Evolutionary conservation across 2,329 filamentous ascomycete genomes (phyloP), one percentile per base, ranked within the genome.

Genomic region (Trichophyton mentagrophytes): DNA sequence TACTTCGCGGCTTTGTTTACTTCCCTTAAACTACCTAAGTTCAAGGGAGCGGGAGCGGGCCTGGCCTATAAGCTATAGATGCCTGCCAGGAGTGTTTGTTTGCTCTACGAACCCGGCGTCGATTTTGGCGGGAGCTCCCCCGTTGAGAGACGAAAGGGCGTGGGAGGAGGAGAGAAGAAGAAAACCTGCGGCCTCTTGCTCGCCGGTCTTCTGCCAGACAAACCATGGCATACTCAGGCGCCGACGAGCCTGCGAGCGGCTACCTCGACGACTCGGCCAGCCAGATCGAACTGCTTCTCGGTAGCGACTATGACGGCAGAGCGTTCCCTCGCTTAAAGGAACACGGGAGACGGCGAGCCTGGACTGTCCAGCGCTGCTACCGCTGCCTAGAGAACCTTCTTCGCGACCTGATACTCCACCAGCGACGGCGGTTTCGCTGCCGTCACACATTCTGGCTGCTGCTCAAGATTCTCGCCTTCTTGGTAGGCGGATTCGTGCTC

Each of bases 401-500:
- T 25, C 20, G 20, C 20, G 46, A 27, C 22, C 46, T 51, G 46
- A 27, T 51, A 51, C 22, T 27, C 20, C 46, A 51, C 46, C 46
- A 51, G 46, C 22, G 20, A 51, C 11, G 46, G 20, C 46, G 46
- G 46, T 51, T 27, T 20, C 17, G 22, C 20, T 25, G 13, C 17
- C 20, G 46, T 51, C 46, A 27, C 46, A 44, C 40, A 8, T 5
- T 51, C 11, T 51, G 46, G 46, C 46, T 20, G 46, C 3, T 20
- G 40, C n/a, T 44, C 40, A 44, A 15, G 15, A 3, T 44, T n/a
- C 46, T 22, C 13, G 27, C 6, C 20, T 51, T 20, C 53, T 36
- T 57, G 25, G 17, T 40, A n/a, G 53, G 27, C 13, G 36, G 53
- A 11, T 63, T 63, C n/a, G n/a, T 60, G 36, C 36, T 57, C 4